Conservation (phyloP, 2,329 filamentous ascomycete genomes). For the Sporothrix brunneoviolacea region DNA sequence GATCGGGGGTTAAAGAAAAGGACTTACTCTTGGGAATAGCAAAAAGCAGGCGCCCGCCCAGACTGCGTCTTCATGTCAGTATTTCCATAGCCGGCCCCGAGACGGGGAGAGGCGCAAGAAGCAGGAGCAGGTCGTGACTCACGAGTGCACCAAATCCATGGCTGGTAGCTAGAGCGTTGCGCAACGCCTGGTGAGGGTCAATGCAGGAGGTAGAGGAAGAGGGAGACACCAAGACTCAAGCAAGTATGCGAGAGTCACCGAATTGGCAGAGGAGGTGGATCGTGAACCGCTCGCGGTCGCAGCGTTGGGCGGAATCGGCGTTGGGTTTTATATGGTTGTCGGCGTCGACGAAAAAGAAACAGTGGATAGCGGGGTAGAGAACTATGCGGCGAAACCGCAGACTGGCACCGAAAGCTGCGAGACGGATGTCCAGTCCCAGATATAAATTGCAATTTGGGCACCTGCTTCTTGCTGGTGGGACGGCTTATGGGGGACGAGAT, state of each 20-base stretch:
- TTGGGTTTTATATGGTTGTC: conserved; percentile 6
- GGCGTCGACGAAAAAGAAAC: neutral
- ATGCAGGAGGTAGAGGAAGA: neutral
- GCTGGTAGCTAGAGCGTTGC: neutral
- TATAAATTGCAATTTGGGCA: too few relatives aligned
- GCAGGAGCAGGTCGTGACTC: conserved; percentile 23
- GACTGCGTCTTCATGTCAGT: conserved; percentile 45
- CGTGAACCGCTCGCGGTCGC: neutral
- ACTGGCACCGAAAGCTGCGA: too few relatives aligned
- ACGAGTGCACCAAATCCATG: conserved; percentile 53
- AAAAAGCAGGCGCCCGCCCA: conserved; percentile 89
- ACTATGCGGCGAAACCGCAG: too few relatives aligned
- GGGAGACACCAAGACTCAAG: neutral
- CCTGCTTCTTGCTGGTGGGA: too few relatives aligned
- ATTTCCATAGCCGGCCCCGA: conserved; percentile 3
- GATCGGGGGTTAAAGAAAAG: neutral
- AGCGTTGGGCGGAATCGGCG: conserved; percentile 1
- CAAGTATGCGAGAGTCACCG: neutral
- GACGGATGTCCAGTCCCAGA: neutral
- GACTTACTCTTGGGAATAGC: conserved; percentile 96
- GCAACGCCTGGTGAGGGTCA: neutral
- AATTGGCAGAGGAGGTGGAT: neutral
- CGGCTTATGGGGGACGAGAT: too few relatives aligned
- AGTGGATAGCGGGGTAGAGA: conserved; percentile 10
- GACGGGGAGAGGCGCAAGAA: neutral